Percentiles rank a stretch among this genome's conserved stretches.
Evolutionary conservation across 106 monocot genomes (phyloP).

Genomic region (Allium sativum): DNA sequence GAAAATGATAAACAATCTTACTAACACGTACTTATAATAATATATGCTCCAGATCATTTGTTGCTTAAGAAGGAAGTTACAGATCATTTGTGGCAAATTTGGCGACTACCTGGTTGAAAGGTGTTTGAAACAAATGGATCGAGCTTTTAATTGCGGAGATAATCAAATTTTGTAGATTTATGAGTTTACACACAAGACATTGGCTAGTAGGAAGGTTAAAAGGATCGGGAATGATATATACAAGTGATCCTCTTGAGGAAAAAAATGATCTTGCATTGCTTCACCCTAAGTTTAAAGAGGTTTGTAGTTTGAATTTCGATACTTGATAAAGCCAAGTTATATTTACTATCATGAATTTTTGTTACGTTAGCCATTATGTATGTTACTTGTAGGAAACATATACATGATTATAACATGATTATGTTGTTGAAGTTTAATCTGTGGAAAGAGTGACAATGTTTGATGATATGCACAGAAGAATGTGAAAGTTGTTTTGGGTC

Average conservation of each 20-base stretch:
- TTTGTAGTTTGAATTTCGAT: slow-evolving; percentile 14
- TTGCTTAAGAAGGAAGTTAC: too few relatives aligned
- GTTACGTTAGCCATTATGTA: background rate
- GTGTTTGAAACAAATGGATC: slow-evolving; percentile 91
- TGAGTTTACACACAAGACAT: slow-evolving; percentile 73
- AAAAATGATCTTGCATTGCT: slow-evolving; percentile 75
- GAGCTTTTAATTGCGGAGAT: slow-evolving; percentile 92
- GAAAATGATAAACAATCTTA: too few relatives aligned
- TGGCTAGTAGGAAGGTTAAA: slow-evolving; percentile 73
- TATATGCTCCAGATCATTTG: too few relatives aligned
- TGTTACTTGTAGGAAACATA: too few relatives aligned
- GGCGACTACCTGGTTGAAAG: slow-evolving; percentile 91
- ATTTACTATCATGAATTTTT: background rate
- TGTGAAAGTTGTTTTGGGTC: too few relatives aligned
- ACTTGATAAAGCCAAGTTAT: slow-evolving; percentile 4
- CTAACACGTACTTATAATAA: too few relatives aligned
- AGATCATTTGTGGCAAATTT: slow-evolving; percentile 88
- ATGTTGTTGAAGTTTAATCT: too few relatives aligned
- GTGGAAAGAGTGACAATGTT: too few relatives aligned
- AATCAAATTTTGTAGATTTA: slow-evolving; percentile 96
- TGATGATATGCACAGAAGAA: too few relatives aligned
- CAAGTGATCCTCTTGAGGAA: slow-evolving; percentile 54
- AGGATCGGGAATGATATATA: slow-evolving; percentile 79
- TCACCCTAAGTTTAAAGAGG: slow-evolving; percentile 67
- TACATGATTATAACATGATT: too few relatives aligned